Percentiles rank a stretch among this genome's conserved stretches.
Conservation (phyloP, 495 filamentous ascomycete species). For the Annulohypoxylon maeteangense region DNA sequence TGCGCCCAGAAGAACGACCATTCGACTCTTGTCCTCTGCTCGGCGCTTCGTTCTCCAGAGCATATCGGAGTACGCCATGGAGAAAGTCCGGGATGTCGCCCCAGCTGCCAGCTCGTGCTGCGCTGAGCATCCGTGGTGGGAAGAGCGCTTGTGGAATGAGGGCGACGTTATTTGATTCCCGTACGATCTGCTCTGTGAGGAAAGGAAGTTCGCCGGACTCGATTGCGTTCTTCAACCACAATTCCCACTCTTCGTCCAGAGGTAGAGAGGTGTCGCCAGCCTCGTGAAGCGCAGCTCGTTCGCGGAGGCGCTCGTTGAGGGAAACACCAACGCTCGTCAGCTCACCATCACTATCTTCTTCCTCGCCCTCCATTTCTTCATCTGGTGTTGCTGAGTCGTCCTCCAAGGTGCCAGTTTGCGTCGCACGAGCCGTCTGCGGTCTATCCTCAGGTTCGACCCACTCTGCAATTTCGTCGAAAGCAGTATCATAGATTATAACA, state of each 20-base stretch:
- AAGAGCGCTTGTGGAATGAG: conserved; percentile 54
- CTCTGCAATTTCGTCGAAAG: conserved; percentile 70
- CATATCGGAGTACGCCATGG: conserved; percentile 57
- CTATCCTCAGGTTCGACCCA: conserved; percentile 63
- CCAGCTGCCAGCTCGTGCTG: conserved; percentile 62
- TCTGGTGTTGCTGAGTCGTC: conserved; percentile 53
- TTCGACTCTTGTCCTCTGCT: conserved; percentile 7
- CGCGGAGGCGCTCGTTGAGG: conserved; percentile 77
- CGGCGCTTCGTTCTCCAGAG: conserved; percentile 45
- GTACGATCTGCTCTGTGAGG: conserved; percentile 53
- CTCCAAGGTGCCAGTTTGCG: conserved; percentile 44
- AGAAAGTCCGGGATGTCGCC: conserved; percentile 61
- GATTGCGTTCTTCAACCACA: conserved; percentile 84
- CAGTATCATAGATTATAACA: conserved; percentile 79
- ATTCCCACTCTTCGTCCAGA: conserved; percentile 84
- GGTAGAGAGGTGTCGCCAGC: conserved; percentile 69
- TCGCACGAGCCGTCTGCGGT: conserved; percentile 50
- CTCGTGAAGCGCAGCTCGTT: conserved; percentile 70
- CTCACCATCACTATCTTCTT: conserved; percentile 72
- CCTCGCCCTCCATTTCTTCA: conserved; percentile 67
- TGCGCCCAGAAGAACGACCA: conserved; percentile 7
- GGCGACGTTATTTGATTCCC: conserved; percentile 41
- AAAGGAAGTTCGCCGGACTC: conserved; percentile 66
- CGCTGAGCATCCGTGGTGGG: conserved; percentile 55
- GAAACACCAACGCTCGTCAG: conserved; percentile 76